A percentile compares a stretch with the other conserved stretches of the same genome.
phyloP scores from a whole-genome alignment of 2,329 filamentous ascomycete species.

The Aspergillus fumigatus region DNA sequence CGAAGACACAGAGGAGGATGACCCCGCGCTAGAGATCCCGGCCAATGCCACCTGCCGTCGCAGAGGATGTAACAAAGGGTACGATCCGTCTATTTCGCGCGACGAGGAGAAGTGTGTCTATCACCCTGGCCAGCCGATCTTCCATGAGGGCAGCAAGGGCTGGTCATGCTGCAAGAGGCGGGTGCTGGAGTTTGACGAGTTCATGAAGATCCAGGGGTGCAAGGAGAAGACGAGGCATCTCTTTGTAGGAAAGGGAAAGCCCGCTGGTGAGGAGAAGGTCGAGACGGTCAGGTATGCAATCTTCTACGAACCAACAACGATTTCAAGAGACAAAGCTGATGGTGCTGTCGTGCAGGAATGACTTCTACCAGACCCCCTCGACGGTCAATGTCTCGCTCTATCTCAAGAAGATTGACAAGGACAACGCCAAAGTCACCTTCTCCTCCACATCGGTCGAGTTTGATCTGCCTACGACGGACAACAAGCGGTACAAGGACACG shows the following conservation, averaged over 20 bases:
- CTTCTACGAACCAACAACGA: not conserved
- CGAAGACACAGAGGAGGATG: slow-evolving; percentile 81
- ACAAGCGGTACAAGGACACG: slow-evolving; percentile 72
- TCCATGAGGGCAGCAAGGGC: slow-evolving; percentile 97
- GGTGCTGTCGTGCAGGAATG: slow-evolving; percentile 51
- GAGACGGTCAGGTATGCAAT: slow-evolving; percentile 66
- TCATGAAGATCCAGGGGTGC: slow-evolving; percentile 93
- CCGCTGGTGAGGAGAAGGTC: slow-evolving; percentile 66
- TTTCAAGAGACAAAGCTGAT: not conserved
- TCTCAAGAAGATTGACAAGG: slow-evolving; percentile 93
- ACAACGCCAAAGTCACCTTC: slow-evolving; percentile 69
- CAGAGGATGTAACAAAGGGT: slow-evolving; percentile 65
- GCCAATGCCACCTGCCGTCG: slow-evolving; percentile 73
- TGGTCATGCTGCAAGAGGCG: slow-evolving; percentile 95
- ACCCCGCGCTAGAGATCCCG: slow-evolving; percentile 67
- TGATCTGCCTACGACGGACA: slow-evolving; percentile 80
- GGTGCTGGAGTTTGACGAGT: slow-evolving; percentile 95
- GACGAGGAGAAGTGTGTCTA: slow-evolving; percentile 76
- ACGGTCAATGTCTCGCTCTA: slow-evolving; percentile 89
- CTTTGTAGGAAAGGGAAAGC: slow-evolving; percentile 72
- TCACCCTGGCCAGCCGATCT: slow-evolving; percentile 86
- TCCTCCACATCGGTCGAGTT: slow-evolving; percentile 59
- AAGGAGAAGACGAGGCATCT: slow-evolving; percentile 75
- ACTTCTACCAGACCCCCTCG: slow-evolving; percentile 89
- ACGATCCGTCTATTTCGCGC: slow-evolving; percentile 55